Evolutionary conservation across 805 yeast species (phyloP).

Genomic region (Candida maris): DNA sequence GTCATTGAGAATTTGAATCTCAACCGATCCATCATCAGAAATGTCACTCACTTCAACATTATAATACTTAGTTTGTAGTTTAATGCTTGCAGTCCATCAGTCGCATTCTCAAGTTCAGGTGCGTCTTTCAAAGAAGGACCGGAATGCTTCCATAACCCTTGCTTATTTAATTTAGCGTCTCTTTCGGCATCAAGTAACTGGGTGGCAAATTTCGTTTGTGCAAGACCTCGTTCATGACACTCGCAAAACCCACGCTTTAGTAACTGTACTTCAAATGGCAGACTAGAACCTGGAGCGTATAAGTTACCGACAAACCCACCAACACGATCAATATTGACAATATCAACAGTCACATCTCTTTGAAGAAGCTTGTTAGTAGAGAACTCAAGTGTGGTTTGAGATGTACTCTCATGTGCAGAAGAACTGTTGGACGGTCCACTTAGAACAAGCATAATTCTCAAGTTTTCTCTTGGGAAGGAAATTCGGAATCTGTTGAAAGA

Average conservation of each 20-base stretch:
- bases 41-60: slow-evolving; percentile 56
- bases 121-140: slow-evolving; percentile 38
- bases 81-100: slow-evolving; percentile 21
- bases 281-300: slow-evolving; percentile 45
- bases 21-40: slow-evolving; percentile 38
- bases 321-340: slow-evolving; percentile 66
- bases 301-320: slow-evolving; percentile 81
- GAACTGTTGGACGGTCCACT: slow-evolving; percentile 59
- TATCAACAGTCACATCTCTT: slow-evolving; percentile 67
- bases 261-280: slow-evolving; percentile 57
- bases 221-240: slow-evolving; percentile 62
- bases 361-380: slow-evolving; percentile 58
- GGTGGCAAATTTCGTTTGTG: slow-evolving; percentile 49
- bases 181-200: slow-evolving; percentile 61
- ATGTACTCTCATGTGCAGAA: slow-evolving; percentile 32
- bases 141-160: slow-evolving; percentile 68
- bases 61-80: slow-evolving; percentile 37
- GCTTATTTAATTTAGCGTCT: slow-evolving; percentile 47
- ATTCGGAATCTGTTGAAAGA: slow-evolving; percentile 67
- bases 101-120: slow-evolving; percentile 21
- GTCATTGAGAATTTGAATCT: slow-evolving; percentile 42
- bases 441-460: slow-evolving; percentile 63
- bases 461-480: slow-evolving; percentile 66
- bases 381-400: slow-evolving; percentile 51
- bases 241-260: slow-evolving; percentile 61